Percentiles rank a stretch among this genome's conserved stretches.
Evolutionary conservation across 768 basidiomycete species (phyloP).

Genomic region (Cyathus striatus): DNA sequence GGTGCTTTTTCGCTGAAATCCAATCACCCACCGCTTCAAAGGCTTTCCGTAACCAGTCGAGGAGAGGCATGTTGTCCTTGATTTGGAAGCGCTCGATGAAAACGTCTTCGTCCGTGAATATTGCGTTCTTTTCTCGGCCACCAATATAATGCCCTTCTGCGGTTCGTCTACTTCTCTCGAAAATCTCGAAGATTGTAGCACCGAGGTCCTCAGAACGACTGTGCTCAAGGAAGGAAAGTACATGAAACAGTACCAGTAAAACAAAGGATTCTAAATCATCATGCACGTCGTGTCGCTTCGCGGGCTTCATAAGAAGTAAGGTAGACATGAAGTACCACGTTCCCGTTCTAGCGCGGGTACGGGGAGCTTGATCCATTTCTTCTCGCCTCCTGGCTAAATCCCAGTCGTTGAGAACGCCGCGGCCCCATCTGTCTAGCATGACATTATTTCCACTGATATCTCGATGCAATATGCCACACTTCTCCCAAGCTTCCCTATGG

Average conservation of each 20-base stretch:
- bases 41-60: not conserved
- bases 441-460: constrained; percentile 22
- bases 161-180: not conserved
- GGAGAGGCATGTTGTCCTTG: not conserved
- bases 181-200: not conserved
- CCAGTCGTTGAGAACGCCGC: constrained; percentile 19
- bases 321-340: constrained; percentile 27
- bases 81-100: not conserved
- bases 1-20: not conserved
- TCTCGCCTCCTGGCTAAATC: constrained; percentile 10
- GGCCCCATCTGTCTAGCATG: constrained; percentile 6
- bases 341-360: constrained; percentile 6
- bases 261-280: constrained; percentile 27
- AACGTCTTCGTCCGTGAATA: not conserved
- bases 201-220: not conserved
- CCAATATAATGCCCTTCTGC: not conserved
- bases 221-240: not conserved
- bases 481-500: constrained; percentile 11
- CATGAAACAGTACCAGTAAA: not conserved
- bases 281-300: constrained; percentile 13
- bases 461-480: constrained; percentile 14
- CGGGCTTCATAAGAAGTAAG: constrained; percentile 9
- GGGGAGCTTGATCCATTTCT: not conserved
- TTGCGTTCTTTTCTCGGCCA: not conserved
- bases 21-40: not conserved